phyloP scores from a whole-genome alignment of 225 moss, liverwort and hornwort genomes.

The Thuidium tamariscinum region DNA sequence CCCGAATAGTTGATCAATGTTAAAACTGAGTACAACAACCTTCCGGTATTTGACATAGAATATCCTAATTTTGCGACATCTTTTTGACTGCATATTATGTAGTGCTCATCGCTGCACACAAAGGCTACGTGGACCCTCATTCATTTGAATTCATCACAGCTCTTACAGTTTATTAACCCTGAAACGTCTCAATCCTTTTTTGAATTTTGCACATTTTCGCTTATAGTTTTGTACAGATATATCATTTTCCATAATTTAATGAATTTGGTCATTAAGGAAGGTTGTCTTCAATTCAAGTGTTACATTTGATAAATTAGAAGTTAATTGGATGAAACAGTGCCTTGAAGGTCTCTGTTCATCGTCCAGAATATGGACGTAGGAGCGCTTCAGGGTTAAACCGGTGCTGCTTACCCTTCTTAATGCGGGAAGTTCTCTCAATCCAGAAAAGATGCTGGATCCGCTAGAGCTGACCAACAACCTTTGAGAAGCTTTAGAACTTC shows the following conservation, averaged over 20 bases:
- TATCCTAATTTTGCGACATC: background rate
- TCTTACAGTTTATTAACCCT: background rate
- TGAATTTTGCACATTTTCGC: no score
- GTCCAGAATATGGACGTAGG: no score
- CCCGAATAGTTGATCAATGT: background rate
- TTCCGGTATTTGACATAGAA: background rate
- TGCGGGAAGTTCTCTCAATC: constrained; percentile 11
- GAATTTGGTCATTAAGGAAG: no score
- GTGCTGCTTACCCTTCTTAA: constrained; percentile 1
- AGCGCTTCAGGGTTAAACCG: no score
- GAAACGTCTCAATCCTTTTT: no score
- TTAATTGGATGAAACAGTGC: no score
- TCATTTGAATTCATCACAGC: background rate
- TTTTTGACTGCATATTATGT: background rate
- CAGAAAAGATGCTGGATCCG: background rate
- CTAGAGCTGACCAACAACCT: background rate
- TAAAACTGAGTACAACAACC: background rate
- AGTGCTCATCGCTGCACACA: no score
- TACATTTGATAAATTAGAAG: no score
- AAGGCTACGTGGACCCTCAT: background rate
- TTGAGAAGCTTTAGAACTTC: background rate
- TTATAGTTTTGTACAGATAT: no score
- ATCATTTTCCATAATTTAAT: no score
- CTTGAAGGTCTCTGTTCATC: no score
- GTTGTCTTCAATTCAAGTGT: no score